A percentile compares a stretch with the other conserved stretches of the same genome.
Evolutionary conservation across 2,329 filamentous ascomycete genomes (phyloP).

Genomic region (Immersiporthe knoxdaviesiana): DNA sequence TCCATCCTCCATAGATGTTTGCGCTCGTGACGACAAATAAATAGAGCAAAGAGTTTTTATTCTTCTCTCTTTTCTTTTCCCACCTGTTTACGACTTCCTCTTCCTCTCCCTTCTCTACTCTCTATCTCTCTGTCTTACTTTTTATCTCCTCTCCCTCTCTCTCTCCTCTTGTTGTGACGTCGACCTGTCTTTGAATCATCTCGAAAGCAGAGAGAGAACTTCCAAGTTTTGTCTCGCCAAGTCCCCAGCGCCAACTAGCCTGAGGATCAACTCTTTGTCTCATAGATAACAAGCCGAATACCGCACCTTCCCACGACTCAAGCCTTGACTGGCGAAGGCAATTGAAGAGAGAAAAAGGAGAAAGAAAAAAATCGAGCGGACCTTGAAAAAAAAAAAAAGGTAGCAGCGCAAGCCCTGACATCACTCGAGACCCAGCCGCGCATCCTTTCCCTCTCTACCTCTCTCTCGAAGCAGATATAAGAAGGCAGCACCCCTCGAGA

Average conservation of each 20-base stretch:
- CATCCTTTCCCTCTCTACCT: not conserved
- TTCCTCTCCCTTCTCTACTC: not conserved
- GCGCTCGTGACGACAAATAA: not conserved
- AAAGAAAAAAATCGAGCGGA: not conserved
- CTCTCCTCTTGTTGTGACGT: not conserved
- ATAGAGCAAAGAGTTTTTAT: not conserved
- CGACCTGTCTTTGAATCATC: not conserved
- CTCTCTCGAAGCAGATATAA: not conserved
- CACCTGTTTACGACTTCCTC: not conserved
- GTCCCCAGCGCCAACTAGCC: constrained; percentile 4
- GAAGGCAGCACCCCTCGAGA: not conserved
- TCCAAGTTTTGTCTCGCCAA: constrained; percentile 1
- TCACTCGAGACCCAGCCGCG: not conserved
- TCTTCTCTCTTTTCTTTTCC: not conserved
- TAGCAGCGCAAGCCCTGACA: not conserved
- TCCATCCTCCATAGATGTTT: not conserved
- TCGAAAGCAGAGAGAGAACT: not conserved
- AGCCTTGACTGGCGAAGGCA: not conserved
- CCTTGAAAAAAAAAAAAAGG: no score
- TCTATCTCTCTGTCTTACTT: not conserved
- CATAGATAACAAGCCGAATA: constrained; percentile 1
- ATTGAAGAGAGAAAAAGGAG: no score
- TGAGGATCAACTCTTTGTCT: constrained; percentile 1
- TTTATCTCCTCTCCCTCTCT: not conserved
- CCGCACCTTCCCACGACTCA: constrained; percentile 1